phyloP scores from a whole-genome alignment of 139 green algal genomes.

The Coccomyxa sp. region DNA sequence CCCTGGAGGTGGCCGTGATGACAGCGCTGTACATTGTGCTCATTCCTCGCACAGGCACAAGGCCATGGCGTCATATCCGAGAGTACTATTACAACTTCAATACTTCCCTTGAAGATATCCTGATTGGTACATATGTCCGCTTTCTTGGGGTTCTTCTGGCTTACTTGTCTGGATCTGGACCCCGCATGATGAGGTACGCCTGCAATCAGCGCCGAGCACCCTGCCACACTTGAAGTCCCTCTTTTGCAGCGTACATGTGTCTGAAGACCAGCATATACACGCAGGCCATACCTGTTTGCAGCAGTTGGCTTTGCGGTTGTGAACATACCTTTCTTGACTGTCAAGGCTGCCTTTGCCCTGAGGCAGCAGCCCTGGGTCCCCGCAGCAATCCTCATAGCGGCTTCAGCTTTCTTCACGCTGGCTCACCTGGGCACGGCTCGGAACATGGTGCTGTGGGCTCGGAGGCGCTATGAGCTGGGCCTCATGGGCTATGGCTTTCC shows the following conservation, averaged over 20 bases:
- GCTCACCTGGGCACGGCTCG: slow-evolving; percentile 28
- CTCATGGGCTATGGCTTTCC: slow-evolving; percentile 49
- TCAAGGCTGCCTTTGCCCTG: slow-evolving; percentile 37
- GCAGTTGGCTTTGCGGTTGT: slow-evolving; percentile 34
- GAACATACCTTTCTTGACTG: slow-evolving; percentile 39
- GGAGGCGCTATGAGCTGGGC: slow-evolving; percentile 53
- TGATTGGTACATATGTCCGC: slow-evolving; percentile 34
- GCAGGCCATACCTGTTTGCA: slow-evolving; percentile 51
- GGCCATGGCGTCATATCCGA: not conserved
- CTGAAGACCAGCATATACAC: not conserved
- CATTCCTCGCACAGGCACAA: too few relatives aligned
- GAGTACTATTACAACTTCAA: slow-evolving; percentile 37
- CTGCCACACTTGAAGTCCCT: not conserved
- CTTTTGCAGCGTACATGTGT: not conserved
- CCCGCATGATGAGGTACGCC: slow-evolving; percentile 32
- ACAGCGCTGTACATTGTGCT: slow-evolving; percentile 46
- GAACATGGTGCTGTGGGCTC: slow-evolving; percentile 45
- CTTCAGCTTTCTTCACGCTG: slow-evolving; percentile 37
- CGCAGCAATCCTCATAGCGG: slow-evolving; percentile 28
- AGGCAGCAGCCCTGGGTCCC: slow-evolving; percentile 16
- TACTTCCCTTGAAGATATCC: slow-evolving; percentile 49
- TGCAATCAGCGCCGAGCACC: not conserved
- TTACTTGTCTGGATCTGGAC: slow-evolving; percentile 30
- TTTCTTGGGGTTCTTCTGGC: slow-evolving; percentile 31
- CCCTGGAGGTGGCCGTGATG: slow-evolving; percentile 29